phyloP scores from a whole-genome alignment of 768 basidiomycete species.

The Lactifluus piperatus region DNA sequence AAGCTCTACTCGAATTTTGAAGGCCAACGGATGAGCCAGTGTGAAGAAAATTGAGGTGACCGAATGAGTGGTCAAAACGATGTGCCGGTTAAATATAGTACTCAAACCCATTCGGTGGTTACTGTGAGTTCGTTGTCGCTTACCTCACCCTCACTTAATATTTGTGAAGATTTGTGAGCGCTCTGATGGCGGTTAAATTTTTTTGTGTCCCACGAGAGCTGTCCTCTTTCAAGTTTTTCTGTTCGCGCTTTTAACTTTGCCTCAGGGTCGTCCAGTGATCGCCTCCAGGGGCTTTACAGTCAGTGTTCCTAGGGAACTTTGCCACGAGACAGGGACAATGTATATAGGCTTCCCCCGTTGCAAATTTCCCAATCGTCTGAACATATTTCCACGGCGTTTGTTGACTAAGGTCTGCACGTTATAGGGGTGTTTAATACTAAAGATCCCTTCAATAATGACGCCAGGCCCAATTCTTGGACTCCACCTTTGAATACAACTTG shows the following conservation, averaged over 20 bases:
- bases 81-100: too few relatives aligned
- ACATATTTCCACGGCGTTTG: too few relatives aligned
- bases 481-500: constrained; percentile 73
- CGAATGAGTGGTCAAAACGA: too few relatives aligned
- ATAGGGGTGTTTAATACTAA: constrained; percentile 61
- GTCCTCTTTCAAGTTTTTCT: neutral
- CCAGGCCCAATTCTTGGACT: constrained; percentile 72
- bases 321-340: neutral
- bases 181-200: neutral
- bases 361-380: too few relatives aligned
- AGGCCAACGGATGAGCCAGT: too few relatives aligned
- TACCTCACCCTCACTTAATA: neutral
- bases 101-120: constrained; percentile 39
- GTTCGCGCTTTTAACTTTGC: neutral
- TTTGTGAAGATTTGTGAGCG: too few relatives aligned
- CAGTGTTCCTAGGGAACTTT: neutral
- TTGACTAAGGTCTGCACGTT: neutral
- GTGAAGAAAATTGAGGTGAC: too few relatives aligned
- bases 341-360: neutral
- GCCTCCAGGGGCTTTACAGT: neutral
- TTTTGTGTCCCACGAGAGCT: neutral
- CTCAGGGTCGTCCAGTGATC: too few relatives aligned
- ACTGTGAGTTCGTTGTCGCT: constrained; percentile 25
- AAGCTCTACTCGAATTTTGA: too few relatives aligned
- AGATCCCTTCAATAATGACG: constrained; percentile 69